Evolutionary conservation across 129 eudicot species (phyloP).

Genomic region (Centaurea solstitialis): DNA sequence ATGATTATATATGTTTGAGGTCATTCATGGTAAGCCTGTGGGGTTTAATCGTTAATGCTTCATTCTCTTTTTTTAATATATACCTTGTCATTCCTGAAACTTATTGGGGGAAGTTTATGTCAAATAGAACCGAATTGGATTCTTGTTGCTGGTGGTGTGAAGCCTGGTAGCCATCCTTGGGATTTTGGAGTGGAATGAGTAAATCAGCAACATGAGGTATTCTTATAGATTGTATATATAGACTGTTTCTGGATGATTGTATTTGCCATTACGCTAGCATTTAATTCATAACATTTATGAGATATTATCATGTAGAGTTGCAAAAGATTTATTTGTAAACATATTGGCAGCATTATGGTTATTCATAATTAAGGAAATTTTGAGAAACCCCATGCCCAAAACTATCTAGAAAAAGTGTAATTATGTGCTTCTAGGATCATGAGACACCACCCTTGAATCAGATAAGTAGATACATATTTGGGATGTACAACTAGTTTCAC

Average conservation of each 20-base stretch:
- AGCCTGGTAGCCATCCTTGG: slow-evolving; percentile 21
- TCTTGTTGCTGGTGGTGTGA: slow-evolving; percentile 14
- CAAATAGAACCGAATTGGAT: slow-evolving; percentile 8
- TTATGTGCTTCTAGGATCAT: too few relatives aligned
- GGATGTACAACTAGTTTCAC: too few relatives aligned
- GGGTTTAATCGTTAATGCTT: slow-evolving; percentile 3
- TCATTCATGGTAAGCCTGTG: slow-evolving; percentile 1
- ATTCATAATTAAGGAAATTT: too few relatives aligned
- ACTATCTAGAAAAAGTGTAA: too few relatives aligned
- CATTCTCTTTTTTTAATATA: not conserved
- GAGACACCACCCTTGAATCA: too few relatives aligned
- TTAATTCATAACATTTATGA: not conserved
- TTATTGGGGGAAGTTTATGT: slow-evolving; percentile 4
- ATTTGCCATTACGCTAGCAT: slow-evolving; percentile 10
- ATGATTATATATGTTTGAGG: not conserved
- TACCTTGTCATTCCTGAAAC: slow-evolving; percentile 1
- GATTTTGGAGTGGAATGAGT: slow-evolving; percentile 19
- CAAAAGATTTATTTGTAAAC: slow-evolving; percentile 1
- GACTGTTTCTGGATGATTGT: not conserved
- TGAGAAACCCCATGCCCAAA: too few relatives aligned
- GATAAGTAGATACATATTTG: too few relatives aligned
- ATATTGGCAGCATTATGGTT: not conserved
- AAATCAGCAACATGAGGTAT: slow-evolving; percentile 19
- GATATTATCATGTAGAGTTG: not conserved
- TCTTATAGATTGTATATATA: slow-evolving; percentile 21